Evolutionary conservation across 192 early-diverging fungal species (phyloP).

Genomic region (Backusella macrospora): DNA sequence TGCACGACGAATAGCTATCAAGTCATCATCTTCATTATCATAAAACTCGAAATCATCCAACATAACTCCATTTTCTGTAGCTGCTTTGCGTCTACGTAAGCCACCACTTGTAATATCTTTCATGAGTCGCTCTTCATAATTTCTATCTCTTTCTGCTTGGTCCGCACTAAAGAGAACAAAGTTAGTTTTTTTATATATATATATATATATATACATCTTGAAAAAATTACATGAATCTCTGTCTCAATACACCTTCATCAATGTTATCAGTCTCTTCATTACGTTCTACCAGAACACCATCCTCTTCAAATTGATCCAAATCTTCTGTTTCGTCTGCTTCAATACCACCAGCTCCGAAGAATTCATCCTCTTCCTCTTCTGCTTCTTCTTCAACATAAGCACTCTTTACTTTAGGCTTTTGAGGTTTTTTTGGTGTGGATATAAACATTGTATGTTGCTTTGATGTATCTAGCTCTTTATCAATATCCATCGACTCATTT

Average conservation of each 20-base stretch:
- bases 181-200: neutral
- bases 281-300: slow-evolving; percentile 35
- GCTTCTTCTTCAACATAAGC: slow-evolving; percentile 43
- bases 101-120: slow-evolving; percentile 43
- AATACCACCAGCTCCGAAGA: slow-evolving; percentile 34
- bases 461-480: neutral
- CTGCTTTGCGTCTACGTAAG: slow-evolving; percentile 27
- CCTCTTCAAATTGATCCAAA: slow-evolving; percentile 42
- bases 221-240: slow-evolving; percentile 29
- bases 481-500: slow-evolving; percentile 6
- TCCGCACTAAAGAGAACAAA: neutral
- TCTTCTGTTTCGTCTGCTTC: slow-evolving; percentile 35
- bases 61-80: slow-evolving; percentile 28
- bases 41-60: slow-evolving; percentile 37
- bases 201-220: neutral
- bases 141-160: slow-evolving; percentile 32
- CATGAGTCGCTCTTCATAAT: slow-evolving; percentile 35
- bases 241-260: slow-evolving; percentile 31
- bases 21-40: slow-evolving; percentile 39
- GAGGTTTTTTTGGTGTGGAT: slow-evolving; percentile 2
- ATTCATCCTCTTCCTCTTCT: slow-evolving; percentile 45
- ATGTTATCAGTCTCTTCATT: slow-evolving; percentile 34
- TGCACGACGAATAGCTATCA: slow-evolving; percentile 32
- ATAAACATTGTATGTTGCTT: neutral
- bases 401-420: slow-evolving; percentile 11